phyloP scores from a whole-genome alignment of 176 grass and related monocot genomes.

The Avena insularis region DNA sequence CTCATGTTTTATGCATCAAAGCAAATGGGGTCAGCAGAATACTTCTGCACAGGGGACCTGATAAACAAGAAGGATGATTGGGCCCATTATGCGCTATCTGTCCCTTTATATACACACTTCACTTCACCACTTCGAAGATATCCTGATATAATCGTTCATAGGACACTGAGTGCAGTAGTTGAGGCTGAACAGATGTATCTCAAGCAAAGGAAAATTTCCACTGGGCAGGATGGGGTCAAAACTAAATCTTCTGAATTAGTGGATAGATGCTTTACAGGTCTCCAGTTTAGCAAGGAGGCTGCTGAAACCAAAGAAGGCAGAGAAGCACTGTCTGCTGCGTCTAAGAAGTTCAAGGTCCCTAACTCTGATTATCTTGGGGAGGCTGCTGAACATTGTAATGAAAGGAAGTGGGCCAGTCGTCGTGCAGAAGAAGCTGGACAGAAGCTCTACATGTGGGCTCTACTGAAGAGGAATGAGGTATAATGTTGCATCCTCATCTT shows the following conservation, averaged over 20 bases:
- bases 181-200: slow-evolving; percentile 79
- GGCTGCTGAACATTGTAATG: slow-evolving; percentile 86
- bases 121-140: slow-evolving; percentile 95
- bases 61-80: slow-evolving; percentile 82
- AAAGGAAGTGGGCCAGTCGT: slow-evolving; percentile 73
- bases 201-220: slow-evolving; percentile 52
- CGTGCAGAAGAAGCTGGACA: slow-evolving; percentile 90
- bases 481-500: slow-evolving; percentile 33
- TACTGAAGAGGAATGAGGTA: slow-evolving; percentile 89
- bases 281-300: slow-evolving; percentile 67
- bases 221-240: slow-evolving; percentile 38
- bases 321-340: slow-evolving; percentile 61
- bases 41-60: slow-evolving; percentile 82
- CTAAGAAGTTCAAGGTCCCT: slow-evolving; percentile 75
- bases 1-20: slow-evolving; percentile 95
- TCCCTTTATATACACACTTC: slow-evolving; percentile 92
- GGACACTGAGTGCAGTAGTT: slow-evolving; percentile 77
- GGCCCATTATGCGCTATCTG: slow-evolving; percentile 83
- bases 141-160: slow-evolving; percentile 96
- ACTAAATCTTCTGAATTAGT: slow-evolving; percentile 36
- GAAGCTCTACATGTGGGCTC: slow-evolving; percentile 89
- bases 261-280: slow-evolving; percentile 69
- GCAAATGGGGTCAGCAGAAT: slow-evolving; percentile 84
- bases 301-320: slow-evolving; percentile 80
- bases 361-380: slow-evolving; percentile 59